These are phyloP conservation scores for Mycocentrospora acerina DNA, from an alignment of 2,329 filamentous ascomycete genomes.

Conservation along the genomic window DNA sequence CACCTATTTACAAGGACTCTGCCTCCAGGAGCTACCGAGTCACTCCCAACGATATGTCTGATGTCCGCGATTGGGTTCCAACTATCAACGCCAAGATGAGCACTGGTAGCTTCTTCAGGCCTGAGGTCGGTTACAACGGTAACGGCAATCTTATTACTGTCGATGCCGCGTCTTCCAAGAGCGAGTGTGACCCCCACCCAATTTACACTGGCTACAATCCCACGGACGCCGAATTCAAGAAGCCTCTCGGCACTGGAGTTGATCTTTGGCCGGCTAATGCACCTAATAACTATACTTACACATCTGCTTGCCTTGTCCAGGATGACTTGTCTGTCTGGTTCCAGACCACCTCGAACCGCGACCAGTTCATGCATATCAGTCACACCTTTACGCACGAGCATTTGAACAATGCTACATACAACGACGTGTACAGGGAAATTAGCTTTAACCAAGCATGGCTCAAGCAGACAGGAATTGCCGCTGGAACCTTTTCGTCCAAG, in stretches of 20 bases:
- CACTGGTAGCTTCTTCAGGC: slow-evolving; percentile 19
- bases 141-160: slow-evolving; percentile 40
- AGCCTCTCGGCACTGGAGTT: slow-evolving; percentile 41
- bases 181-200: slow-evolving; percentile 2
- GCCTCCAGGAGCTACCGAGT: slow-evolving; percentile 53
- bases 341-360: slow-evolving; percentile 50
- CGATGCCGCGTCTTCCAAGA: slow-evolving; percentile 27
- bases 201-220: too few relatives aligned
- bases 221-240: slow-evolving; percentile 45
- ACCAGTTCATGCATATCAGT: slow-evolving; percentile 60
- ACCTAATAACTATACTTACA: slow-evolving; percentile 52
- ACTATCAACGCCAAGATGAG: slow-evolving; percentile 25
- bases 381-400: slow-evolving; percentile 64
- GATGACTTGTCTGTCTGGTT: slow-evolving; percentile 60
- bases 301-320: slow-evolving; percentile 50
- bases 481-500: slow-evolving; percentile 52
- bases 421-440: slow-evolving; percentile 59
- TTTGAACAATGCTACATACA: slow-evolving; percentile 62
- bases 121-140: slow-evolving; percentile 41
- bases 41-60: slow-evolving; percentile 32
- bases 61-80: slow-evolving; percentile 33
- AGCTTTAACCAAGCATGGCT: slow-evolving; percentile 63
- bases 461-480: slow-evolving; percentile 53
- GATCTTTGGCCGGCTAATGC: slow-evolving; percentile 42
- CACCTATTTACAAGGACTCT: slow-evolving; percentile 45